These are phyloP conservation scores for Aegilops sharonensis DNA, from an alignment of 176 grass and related monocot genomes.

Conservation along the genomic window DNA sequence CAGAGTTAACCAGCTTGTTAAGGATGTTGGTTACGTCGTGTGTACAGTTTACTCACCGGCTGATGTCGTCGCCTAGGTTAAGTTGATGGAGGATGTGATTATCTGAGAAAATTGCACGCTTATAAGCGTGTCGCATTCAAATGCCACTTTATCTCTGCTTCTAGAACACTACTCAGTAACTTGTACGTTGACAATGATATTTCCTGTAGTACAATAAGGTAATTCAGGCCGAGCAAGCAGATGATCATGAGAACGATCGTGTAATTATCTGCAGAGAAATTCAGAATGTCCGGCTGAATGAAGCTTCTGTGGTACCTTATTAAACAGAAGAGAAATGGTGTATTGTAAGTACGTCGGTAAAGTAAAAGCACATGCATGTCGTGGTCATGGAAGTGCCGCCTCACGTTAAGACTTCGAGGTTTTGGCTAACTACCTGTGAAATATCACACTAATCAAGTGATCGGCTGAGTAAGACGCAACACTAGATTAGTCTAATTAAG, in stretches of 20 bases:
- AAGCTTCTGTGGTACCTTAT: too few relatives aligned
- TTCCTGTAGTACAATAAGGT: too few relatives aligned
- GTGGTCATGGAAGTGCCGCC: background rate
- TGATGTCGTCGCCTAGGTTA: background rate
- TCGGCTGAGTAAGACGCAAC: background rate
- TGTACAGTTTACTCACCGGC: background rate
- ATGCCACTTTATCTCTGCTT: background rate
- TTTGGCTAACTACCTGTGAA: background rate
- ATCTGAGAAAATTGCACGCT: background rate
- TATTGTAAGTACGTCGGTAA: background rate
- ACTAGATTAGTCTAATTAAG: background rate
- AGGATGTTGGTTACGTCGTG: background rate
- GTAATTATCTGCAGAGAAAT: too few relatives aligned
- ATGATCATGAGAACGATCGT: too few relatives aligned
- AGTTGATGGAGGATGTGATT: background rate
- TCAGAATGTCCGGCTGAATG: too few relatives aligned
- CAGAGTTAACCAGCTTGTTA: background rate
- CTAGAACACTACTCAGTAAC: background rate
- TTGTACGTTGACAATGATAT: too few relatives aligned
- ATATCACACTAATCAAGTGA: background rate
- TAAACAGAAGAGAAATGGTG: too few relatives aligned
- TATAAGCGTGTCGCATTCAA: too few relatives aligned
- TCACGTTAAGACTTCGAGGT: background rate
- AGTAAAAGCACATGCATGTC: conserved; percentile 27
- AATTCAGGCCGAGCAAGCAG: too few relatives aligned